phyloP scores from a whole-genome alignment of 208 protist species.

The Naegleria gruberi region DNA sequence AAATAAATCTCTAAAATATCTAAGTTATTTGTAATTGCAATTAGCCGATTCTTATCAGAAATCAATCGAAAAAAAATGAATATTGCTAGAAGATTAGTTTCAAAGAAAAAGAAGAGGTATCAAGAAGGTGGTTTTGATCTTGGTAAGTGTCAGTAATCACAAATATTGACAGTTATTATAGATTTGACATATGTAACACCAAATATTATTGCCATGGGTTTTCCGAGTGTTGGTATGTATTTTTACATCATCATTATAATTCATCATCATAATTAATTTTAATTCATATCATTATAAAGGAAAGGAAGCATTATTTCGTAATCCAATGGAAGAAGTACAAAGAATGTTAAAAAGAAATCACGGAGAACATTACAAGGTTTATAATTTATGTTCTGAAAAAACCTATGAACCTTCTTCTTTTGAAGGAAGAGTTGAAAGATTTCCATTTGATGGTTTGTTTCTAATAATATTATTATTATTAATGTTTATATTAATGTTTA shows the following conservation, averaged over 20 bases:
- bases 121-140: conserved; percentile 74
- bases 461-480: too few species aligned
- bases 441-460: conserved; percentile 51
- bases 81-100: conserved; percentile 45
- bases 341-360: conserved; percentile 60
- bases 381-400: conserved; percentile 69
- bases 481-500: too few species aligned
- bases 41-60: too few species aligned
- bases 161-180: neutral
- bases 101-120: conserved; percentile 78
- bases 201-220: conserved; percentile 13
- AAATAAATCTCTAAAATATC: neutral
- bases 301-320: conserved; percentile 4
- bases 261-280: too few species aligned
- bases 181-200: neutral
- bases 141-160: conserved; percentile 64
- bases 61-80: neutral
- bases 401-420: conserved; percentile 50
- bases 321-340: conserved; percentile 47
- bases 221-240: neutral
- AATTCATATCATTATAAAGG: neutral
- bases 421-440: conserved; percentile 46
- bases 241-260: too few species aligned
- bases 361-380: conserved; percentile 46
- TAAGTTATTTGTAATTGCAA: neutral